Base-by-base conservation (phyloP, 139 green algal species). In the Marvania coccoides region DNA sequence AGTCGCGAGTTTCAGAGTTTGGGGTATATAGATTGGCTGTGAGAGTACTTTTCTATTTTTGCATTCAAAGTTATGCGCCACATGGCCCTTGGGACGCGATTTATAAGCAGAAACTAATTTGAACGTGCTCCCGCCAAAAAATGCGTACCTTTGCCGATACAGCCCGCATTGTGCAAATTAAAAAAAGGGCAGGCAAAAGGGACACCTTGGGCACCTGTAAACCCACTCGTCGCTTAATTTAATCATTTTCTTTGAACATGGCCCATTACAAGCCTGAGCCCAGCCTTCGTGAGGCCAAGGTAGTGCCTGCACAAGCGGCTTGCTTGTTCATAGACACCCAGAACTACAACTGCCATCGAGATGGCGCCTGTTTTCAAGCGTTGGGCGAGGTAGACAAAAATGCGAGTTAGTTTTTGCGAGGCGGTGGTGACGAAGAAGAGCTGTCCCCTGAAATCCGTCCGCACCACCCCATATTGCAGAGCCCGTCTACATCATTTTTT, bases 321-420 rank as follows among this genome's bases (percentile, higher is more conserved):
- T 42, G 85, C 14, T 47, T 85, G 6, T 77, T 85, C 23, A 71
- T 85, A 2, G 84, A 91, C 33, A 55, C 69, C 0, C 84, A 91
- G 35, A 87, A 83, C 45, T 90, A 77, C 62, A 91, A 89, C 58
- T 88, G 81, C 62, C 51, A 73, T 35, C 35, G 33, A 1, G 30
- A 61, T 5, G 84, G 84, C 0, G 72, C 75, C 0, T 67, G 86
- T 10, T 88, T 85, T 26, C 24, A 39, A 4, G 23, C 47, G 1
- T 28, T 72, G 6, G 67, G 48, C 31, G 38, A 67, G 37, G 47
- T 9, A 9, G 48, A 12, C 48, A 59, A 59, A 59, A 29, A 59
- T 59, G 9, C 9, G n/a, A n/a, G n/a, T n/a, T n/a, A n/a, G n/a
- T n/a, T n/a, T n/a, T n/a, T n/a, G n/a, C n/a, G n/a, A n/a, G n/a